Percentiles rank a stretch among this genome's conserved stretches.
Conservation (phyloP, 129 eudicot species). For the Artemisia tridentata region DNA sequence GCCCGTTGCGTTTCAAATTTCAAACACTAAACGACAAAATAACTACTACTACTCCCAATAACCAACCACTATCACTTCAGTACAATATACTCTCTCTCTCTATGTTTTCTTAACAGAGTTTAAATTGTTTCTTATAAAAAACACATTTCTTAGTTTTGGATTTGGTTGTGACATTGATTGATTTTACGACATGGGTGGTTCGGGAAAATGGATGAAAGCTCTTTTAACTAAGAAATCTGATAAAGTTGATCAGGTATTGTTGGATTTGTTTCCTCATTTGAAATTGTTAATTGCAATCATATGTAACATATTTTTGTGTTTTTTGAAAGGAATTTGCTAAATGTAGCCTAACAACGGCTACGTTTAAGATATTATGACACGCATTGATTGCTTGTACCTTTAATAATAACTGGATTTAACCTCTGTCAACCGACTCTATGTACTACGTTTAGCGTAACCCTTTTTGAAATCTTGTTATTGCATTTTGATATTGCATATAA, state of each 20-base stretch:
- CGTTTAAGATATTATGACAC: too few species aligned
- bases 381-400: too few species aligned
- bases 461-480: neutral
- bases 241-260: constrained; percentile 57
- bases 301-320: too few species aligned
- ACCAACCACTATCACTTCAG: constrained; percentile 19
- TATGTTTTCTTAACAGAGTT: constrained; percentile 3
- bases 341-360: too few species aligned
- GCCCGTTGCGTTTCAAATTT: constrained; percentile 41
- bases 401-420: too few species aligned
- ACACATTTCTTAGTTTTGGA: neutral
- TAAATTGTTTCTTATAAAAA: neutral
- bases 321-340: neutral
- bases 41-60: constrained; percentile 25
- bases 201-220: constrained; percentile 94
- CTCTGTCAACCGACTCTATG: too few species aligned
- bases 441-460: too few species aligned
- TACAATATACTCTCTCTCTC: neutral
- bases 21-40: constrained; percentile 34
- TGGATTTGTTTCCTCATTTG: neutral
- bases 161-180: constrained; percentile 4
- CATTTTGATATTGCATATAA: too few species aligned
- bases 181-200: constrained; percentile 66
- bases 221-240: constrained; percentile 69
- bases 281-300: too few species aligned